Evolutionary conservation across 2,329 filamentous ascomycete species (phyloP).

Genomic region (Pseudogymnoascus sp.): DNA sequence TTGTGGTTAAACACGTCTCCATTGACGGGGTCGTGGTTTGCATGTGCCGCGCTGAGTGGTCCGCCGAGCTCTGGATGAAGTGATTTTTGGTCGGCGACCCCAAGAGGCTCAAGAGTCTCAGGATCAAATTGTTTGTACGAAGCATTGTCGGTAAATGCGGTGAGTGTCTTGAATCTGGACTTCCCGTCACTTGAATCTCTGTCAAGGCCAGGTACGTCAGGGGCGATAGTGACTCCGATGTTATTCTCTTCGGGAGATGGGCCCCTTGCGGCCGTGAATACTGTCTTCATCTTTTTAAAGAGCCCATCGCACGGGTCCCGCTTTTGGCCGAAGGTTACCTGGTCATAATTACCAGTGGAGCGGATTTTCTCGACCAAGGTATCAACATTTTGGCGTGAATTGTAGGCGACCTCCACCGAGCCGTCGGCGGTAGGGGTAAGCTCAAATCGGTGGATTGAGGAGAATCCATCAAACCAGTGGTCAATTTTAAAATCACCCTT

Average conservation of each 20-base stretch:
- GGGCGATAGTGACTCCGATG: slow-evolving; percentile 56
- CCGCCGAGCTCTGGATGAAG: slow-evolving; percentile 65
- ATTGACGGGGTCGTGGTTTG: slow-evolving; percentile 59
- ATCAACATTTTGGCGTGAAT: slow-evolving; percentile 62
- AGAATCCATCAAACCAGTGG: slow-evolving; percentile 79
- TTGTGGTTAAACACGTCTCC: slow-evolving; percentile 80
- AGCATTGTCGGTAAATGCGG: slow-evolving; percentile 44
- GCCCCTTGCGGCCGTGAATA: slow-evolving; percentile 36
- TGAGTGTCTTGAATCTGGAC: slow-evolving; percentile 12
- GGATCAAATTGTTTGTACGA: slow-evolving; percentile 56
- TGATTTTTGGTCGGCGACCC: slow-evolving; percentile 47
- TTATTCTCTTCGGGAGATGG: slow-evolving; percentile 40
- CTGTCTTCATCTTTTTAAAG: slow-evolving; percentile 61
- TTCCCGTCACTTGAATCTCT: slow-evolving; percentile 16
- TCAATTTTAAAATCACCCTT: slow-evolving; percentile 52
- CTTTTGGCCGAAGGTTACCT: slow-evolving; percentile 61
- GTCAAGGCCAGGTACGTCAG: slow-evolving; percentile 53
- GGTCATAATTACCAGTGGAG: slow-evolving; percentile 46
- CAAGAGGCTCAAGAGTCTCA: slow-evolving; percentile 63
- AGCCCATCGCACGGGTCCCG: slow-evolving; percentile 66
- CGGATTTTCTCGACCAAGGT: slow-evolving; percentile 52
- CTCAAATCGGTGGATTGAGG: slow-evolving; percentile 64
- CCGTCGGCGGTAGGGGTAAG: slow-evolving; percentile 40
- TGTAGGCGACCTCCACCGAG: slow-evolving; percentile 51
- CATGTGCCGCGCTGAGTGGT: slow-evolving; percentile 60